Evolutionary conservation across 2,329 filamentous ascomycete species (phyloP).

Genomic region (Metarhizium humberi): DNA sequence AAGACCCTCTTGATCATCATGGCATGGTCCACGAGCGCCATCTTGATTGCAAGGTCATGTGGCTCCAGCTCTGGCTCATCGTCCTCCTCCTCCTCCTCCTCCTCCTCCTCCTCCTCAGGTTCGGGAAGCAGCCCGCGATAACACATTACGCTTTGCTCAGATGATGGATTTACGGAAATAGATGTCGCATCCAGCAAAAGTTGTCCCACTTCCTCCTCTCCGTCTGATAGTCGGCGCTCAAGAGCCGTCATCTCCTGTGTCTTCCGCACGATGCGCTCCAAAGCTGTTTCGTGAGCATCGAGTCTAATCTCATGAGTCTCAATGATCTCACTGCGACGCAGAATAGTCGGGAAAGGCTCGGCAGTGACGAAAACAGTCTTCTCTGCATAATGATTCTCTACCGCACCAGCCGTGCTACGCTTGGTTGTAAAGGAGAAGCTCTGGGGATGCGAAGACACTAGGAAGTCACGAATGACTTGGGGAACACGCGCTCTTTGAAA

Average conservation of each 20-base stretch:
- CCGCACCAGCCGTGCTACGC: slow-evolving; percentile 58
- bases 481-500: slow-evolving; percentile 83
- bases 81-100: slow-evolving; percentile 30
- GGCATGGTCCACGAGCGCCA: slow-evolving; percentile 82
- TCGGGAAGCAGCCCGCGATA: slow-evolving; percentile 68
- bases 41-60: slow-evolving; percentile 71
- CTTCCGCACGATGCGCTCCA: slow-evolving; percentile 85
- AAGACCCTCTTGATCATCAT: slow-evolving; percentile 80
- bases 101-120: slow-evolving; percentile 24
- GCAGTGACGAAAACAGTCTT: slow-evolving; percentile 78
- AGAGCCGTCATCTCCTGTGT: slow-evolving; percentile 73
- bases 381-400: slow-evolving; percentile 67
- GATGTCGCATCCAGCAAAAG: slow-evolving; percentile 67
- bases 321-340: slow-evolving; percentile 79
- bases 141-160: slow-evolving; percentile 66
- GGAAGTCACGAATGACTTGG: slow-evolving; percentile 75
- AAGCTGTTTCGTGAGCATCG: slow-evolving; percentile 71
- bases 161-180: slow-evolving; percentile 64
- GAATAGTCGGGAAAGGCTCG: slow-evolving; percentile 83
- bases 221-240: slow-evolving; percentile 64
- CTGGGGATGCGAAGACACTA: slow-evolving; percentile 68
- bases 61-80: slow-evolving; percentile 41
- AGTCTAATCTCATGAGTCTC: slow-evolving; percentile 56
- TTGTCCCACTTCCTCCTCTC: slow-evolving; percentile 60
- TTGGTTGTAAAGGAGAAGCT: slow-evolving; percentile 69